Evolutionary conservation across 768 basidiomycete genomes (phyloP), one percentile per base, ranked within the genome.

Genomic region (Crassisporium funariophilum): DNA sequence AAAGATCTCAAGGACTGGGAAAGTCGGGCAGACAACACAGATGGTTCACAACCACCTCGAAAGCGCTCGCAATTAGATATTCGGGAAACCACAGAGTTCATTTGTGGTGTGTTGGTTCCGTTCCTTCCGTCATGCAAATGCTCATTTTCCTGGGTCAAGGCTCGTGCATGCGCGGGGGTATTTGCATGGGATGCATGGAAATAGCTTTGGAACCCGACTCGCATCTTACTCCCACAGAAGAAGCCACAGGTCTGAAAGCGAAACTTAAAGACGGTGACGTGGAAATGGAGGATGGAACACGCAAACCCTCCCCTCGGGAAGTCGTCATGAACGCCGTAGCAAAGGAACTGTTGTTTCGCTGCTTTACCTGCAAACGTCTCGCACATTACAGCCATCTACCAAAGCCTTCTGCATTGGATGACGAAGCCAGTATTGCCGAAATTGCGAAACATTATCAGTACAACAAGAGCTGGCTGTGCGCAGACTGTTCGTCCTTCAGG

Each of bases 301-400:
- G n/a, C n/a, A 45, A 48, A 17, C 13, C 35, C 4, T 29, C 47
- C 5, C 23, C 11, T 16, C 23, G 37, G 15, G 50, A 47, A 35
- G 12, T 54, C 9, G 37, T 47, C 20, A 45, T 44, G 10, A 33
- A 55, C 21, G 50, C 54, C 27, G 48, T 60, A n/a, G 43, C 59
- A 15, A 56, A 61, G 10, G 75, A 83, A 54, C 73, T 91, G 8
- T 69, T 92, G 24, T 95, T 91, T 65, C 78, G 94, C 19, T 97
- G 94, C 65, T 62, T 83, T 41, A 77, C 84, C 15, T 97, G 94
- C 74, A 89, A 86, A 57, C 83, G 92, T 36, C 72, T 85, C 4
- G 79, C 86, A 7, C 94, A 97, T 65, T 95, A 95, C 63, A 68
- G 68, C 17, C 90, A 94, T 66, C 68, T 92, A 35, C 77, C 78